phyloP scores from a whole-genome alignment of 1,139 yeast genomes.

The Waltiozyma sp. region DNA sequence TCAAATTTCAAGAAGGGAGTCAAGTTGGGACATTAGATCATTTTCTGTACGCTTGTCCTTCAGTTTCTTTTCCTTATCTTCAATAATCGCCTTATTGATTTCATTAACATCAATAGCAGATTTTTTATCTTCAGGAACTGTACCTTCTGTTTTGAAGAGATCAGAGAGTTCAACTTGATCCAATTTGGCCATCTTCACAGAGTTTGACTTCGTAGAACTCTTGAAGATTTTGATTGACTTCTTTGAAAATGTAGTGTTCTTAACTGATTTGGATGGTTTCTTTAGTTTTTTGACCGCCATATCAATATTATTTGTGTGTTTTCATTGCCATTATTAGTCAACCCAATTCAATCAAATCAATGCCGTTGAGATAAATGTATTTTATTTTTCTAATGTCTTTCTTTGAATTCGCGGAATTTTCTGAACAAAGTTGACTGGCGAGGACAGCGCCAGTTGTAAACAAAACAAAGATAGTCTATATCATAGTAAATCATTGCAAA shows the following conservation, averaged over 20 bases:
- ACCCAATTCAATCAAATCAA: no score
- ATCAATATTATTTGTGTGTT: no score
- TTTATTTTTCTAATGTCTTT: no score
- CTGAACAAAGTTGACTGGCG: no score
- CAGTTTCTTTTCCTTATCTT: constrained; percentile 35
- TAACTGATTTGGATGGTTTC: not conserved
- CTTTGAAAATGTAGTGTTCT: not conserved
- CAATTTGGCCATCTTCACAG: constrained; percentile 31
- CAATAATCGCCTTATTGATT: constrained; percentile 25
- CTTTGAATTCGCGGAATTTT: no score
- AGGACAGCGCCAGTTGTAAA: no score
- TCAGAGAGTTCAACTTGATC: constrained; percentile 26
- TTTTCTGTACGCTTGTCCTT: constrained; percentile 32
- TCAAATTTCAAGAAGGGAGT: constrained; percentile 23
- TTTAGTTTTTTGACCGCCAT: not conserved
- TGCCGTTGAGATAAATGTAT: no score
- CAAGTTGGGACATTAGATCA: constrained; percentile 43
- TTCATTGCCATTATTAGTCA: no score
- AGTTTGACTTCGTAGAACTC: constrained; percentile 11
- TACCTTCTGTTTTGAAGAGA: constrained; percentile 18
- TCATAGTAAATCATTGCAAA: no score
- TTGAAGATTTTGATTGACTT: constrained; percentile 11
- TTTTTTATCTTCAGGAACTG: constrained; percentile 18
- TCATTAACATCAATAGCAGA: constrained; percentile 22
- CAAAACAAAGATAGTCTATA: no score